Base-by-base conservation (phyloP, 352 stramenopile species). In the Phytophthora pistaciae region DNA sequence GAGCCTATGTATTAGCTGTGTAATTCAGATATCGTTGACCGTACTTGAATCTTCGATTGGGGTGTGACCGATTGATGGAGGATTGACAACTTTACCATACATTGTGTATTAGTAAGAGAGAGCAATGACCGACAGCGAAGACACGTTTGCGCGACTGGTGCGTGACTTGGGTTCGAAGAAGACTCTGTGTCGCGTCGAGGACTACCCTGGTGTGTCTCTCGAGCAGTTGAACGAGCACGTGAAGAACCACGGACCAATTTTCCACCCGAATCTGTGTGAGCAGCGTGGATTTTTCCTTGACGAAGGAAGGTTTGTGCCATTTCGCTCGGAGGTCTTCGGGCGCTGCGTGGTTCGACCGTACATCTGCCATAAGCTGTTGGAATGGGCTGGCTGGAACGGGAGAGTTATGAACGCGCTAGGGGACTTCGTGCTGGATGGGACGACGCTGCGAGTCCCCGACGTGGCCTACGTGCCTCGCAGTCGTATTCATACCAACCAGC, bases 171-270 rank as follows among this genome's bases (percentile, higher is more conserved):
- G 70, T 29, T 60, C 60, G 49, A 74, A 70, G 14, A 71, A 67
- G 57, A 74, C 49, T 48, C 29, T 78, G 48, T 68, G 64, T 33
- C 61, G 50, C 46, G 70, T 73, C 25, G 65, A 78, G 31, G 60
- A 70, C 61, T 78, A 74, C 42, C 56, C 61, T 57, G 55, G 66
- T 49, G 66, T 75, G 36, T 64, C 56, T 29, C 63, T 72, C 21
- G 64, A 77, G 64, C 58, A 72, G 59, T 38, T 74, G 63, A 78
- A 72, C 38, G 29, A 63, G 38, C 55, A 66, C 65, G 56, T 75
- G 61, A 65, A 63, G 33, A 59, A 29, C 44, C 27, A 64, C 50
- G 60, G 70, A 53, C 61, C 70, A 50, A 50, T 78, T n/a, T 20
- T 68, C 14, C 20, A 78, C 60, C 71, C 60, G 21, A 48, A 46